A percentile compares a stretch with the other conserved stretches of the same genome.
Conservation (phyloP, 2,329 filamentous ascomycete species). For the Diaporthe ilicicola region DNA sequence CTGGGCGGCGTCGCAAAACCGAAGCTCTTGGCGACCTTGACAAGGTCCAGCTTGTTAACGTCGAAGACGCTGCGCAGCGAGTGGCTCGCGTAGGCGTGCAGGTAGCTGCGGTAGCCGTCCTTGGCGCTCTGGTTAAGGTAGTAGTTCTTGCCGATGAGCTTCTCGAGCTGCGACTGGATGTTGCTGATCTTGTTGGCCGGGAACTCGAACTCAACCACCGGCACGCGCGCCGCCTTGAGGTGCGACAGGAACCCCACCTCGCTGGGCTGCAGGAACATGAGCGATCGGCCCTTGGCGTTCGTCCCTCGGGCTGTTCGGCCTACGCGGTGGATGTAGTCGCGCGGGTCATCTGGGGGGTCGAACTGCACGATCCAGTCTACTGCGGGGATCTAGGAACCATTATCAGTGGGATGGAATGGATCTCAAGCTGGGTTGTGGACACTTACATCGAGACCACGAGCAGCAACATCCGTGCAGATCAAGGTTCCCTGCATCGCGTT, state of each 20-base stretch:
- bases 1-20: constrained; percentile 81
- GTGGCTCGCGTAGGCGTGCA: constrained; percentile 94
- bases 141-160: constrained; percentile 94
- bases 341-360: constrained; percentile 89
- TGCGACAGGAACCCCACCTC: constrained; percentile 94
- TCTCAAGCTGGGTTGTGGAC: not conserved
- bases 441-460: constrained; percentile 85
- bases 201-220: constrained; percentile 96
- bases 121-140: constrained; percentile 90
- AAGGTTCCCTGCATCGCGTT: constrained; percentile 81
- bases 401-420: constrained; percentile 32
- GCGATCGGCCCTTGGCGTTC: constrained; percentile 82
- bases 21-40: constrained; percentile 86
- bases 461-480: constrained; percentile 96
- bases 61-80: constrained; percentile 85
- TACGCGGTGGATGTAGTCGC: constrained; percentile 94
- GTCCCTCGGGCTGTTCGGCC: constrained; percentile 90
- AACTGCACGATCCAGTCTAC: constrained; percentile 98
- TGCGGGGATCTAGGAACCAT: constrained; percentile 73
- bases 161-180: constrained; percentile 90
- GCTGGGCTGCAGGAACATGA: constrained; percentile 92
- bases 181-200: constrained; percentile 91
- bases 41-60: constrained; percentile 81
- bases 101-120: constrained; percentile 85
- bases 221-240: constrained; percentile 89